phyloP scores from a whole-genome alignment of 2,329 filamentous ascomycete species.

The Colletotrichum cordylinicola region DNA sequence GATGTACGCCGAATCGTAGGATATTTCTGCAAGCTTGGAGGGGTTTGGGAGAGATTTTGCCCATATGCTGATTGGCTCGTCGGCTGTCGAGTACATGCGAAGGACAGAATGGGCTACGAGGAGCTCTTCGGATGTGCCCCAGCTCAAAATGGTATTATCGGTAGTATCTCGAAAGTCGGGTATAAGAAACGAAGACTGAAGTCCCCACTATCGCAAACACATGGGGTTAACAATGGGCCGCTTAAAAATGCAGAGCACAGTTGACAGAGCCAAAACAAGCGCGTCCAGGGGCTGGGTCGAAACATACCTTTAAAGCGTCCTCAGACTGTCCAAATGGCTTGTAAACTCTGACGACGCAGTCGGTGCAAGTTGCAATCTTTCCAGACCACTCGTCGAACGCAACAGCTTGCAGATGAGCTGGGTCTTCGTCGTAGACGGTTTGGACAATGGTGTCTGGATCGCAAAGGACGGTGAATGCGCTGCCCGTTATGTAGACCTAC shows the following conservation, averaged over 20 bases:
- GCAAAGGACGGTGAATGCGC: slow-evolving; percentile 83
- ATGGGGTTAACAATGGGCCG: not conserved
- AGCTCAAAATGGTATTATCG: slow-evolving; percentile 66
- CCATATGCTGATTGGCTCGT: slow-evolving; percentile 70
- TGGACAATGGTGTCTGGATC: slow-evolving; percentile 79
- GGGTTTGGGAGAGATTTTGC: slow-evolving; percentile 74
- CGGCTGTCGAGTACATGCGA: slow-evolving; percentile 66
- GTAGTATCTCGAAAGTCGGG: slow-evolving; percentile 38
- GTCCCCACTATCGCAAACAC: slow-evolving; percentile 57
- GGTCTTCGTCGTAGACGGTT: slow-evolving; percentile 86
- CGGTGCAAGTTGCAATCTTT: slow-evolving; percentile 81
- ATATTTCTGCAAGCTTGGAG: slow-evolving; percentile 77
- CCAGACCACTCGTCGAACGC: slow-evolving; percentile 82
- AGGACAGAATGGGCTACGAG: slow-evolving; percentile 76
- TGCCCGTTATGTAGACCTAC: slow-evolving; percentile 88
- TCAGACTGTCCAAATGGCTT: slow-evolving; percentile 74
- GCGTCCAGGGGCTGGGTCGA: not conserved
- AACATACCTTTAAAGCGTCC: slow-evolving; percentile 74
- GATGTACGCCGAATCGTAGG: slow-evolving; percentile 86
- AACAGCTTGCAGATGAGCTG: slow-evolving; percentile 72
- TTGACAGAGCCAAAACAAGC: not conserved
- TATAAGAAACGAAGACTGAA: slow-evolving; percentile 66
- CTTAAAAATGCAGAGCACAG: not conserved
- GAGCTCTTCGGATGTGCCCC: slow-evolving; percentile 86
- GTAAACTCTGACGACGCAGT: slow-evolving; percentile 75